phyloP scores from a whole-genome alignment of 2,329 filamentous ascomycete genomes.

The Botrytis paeoniae region DNA sequence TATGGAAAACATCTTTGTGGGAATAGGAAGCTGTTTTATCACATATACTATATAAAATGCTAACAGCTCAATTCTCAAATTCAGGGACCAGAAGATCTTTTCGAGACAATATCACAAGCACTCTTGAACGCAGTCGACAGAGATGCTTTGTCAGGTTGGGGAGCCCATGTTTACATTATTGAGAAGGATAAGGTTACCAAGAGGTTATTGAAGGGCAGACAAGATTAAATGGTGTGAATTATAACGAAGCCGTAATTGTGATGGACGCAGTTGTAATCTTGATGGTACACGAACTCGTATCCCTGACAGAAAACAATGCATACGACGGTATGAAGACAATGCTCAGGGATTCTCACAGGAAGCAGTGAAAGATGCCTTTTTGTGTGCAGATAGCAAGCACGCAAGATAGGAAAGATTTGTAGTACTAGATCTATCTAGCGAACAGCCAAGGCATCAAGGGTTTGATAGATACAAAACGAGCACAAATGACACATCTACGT shows the following conservation, averaged over 20 bases:
- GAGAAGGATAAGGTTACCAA: conserved; percentile 99
- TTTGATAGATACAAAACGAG: conserved; percentile 17
- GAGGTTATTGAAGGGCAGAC: conserved; percentile 94
- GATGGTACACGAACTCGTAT: not conserved
- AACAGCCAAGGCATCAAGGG: not conserved
- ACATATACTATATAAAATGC: not conserved
- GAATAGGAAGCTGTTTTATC: not conserved
- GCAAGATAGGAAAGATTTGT: conserved; percentile 24
- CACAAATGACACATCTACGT: conserved; percentile 17
- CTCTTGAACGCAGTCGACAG: conserved; percentile 93
- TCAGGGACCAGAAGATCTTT: conserved; percentile 86
- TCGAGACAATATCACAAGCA: conserved; percentile 96
- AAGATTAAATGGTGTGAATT: conserved; percentile 61
- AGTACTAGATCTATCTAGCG: conserved; percentile 26
- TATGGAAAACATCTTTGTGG: not conserved
- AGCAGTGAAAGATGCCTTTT: not conserved
- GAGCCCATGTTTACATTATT: conserved; percentile 98
- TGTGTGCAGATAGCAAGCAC: conserved; percentile 2
- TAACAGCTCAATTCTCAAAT: conserved; percentile 13
- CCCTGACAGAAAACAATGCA: not conserved
- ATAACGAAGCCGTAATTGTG: not conserved
- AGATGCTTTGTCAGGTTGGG: conserved; percentile 96
- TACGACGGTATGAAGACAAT: conserved; percentile 19
- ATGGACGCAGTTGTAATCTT: not conserved
- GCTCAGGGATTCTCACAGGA: conserved; percentile 11